Percentiles rank a stretch among this genome's conserved stretches.
Conservation (phyloP, 2,329 filamentous ascomycete genomes). For the Phialocephala subalpina region DNA sequence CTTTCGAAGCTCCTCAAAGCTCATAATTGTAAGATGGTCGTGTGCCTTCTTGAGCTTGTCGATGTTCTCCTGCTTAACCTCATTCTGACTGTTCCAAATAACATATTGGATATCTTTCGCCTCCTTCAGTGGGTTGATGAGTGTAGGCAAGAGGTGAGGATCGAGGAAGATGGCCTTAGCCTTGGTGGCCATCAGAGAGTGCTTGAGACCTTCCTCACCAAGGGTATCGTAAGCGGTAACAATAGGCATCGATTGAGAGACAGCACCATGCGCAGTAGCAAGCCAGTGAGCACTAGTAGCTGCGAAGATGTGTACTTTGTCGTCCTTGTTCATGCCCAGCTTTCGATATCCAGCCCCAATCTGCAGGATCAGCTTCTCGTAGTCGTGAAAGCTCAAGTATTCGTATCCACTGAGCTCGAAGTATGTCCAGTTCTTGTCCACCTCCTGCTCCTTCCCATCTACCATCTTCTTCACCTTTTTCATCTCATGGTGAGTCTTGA, state of each 20-base stretch:
- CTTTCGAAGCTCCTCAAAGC: slow-evolving; percentile 61
- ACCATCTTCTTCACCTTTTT: slow-evolving; percentile 92
- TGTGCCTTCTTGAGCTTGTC: slow-evolving; percentile 64
- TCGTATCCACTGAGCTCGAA: slow-evolving; percentile 84
- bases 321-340: slow-evolving; percentile 72
- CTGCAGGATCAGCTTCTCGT: slow-evolving; percentile 73
- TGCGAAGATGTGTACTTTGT: slow-evolving; percentile 82
- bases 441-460: slow-evolving; percentile 79
- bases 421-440: slow-evolving; percentile 90
- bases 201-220: slow-evolving; percentile 82
- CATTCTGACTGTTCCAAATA: slow-evolving; percentile 67
- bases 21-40: slow-evolving; percentile 60
- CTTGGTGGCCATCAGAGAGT: slow-evolving; percentile 83
- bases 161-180: slow-evolving; percentile 88
- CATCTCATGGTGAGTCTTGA: slow-evolving; percentile 81
- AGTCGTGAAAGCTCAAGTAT: slow-evolving; percentile 81
- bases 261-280: slow-evolving; percentile 77
- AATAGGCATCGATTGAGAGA: slow-evolving; percentile 88
- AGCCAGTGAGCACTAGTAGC: slow-evolving; percentile 80
- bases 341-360: slow-evolving; percentile 76
- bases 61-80: slow-evolving; percentile 57
- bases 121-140: slow-evolving; percentile 62
- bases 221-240: slow-evolving; percentile 96
- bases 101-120: slow-evolving; percentile 64
- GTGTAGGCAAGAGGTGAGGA: slow-evolving; percentile 74